phyloP scores from a whole-genome alignment of 768 basidiomycete genomes.

The Auriscalpium vulgare region DNA sequence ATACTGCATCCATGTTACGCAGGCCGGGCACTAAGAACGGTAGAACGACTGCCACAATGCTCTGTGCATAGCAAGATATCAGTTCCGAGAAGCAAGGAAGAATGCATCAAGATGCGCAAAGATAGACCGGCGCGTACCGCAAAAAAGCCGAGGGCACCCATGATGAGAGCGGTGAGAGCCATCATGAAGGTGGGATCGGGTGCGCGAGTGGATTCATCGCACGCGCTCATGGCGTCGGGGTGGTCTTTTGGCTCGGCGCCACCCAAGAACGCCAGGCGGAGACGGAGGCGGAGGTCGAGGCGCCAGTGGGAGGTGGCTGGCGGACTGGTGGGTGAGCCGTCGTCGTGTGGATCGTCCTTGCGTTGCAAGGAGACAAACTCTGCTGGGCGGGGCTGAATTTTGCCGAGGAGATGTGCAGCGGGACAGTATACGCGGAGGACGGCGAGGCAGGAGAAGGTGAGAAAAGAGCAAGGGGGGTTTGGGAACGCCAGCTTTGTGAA shows the following conservation, averaged over 20 bases:
- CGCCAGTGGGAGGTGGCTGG: neutral
- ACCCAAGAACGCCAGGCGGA: neutral
- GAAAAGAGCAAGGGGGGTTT: slow-evolving; percentile 1
- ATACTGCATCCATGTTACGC: neutral
- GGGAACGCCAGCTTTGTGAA: slow-evolving; percentile 12
- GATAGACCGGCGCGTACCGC: slow-evolving; percentile 1
- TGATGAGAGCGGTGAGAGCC: neutral
- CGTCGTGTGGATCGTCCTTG: neutral
- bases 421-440: slow-evolving; percentile 7
- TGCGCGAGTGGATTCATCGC: neutral
- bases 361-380: slow-evolving; percentile 5
- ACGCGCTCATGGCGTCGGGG: neutral
- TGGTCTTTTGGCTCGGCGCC: neutral
- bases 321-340: neutral
- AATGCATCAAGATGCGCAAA: neutral
- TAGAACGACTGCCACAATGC: slow-evolving; percentile 3
- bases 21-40: slow-evolving; percentile 2
- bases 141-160: slow-evolving; percentile 10
- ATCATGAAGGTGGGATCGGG: neutral
- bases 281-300: neutral
- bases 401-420: neutral
- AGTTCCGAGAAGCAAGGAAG: neutral
- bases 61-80: neutral
- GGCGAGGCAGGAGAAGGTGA: slow-evolving; percentile 9
- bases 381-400: neutral